phyloP scores from a whole-genome alignment of 192 early-diverging fungal genomes.

The Coemansia furcata region DNA sequence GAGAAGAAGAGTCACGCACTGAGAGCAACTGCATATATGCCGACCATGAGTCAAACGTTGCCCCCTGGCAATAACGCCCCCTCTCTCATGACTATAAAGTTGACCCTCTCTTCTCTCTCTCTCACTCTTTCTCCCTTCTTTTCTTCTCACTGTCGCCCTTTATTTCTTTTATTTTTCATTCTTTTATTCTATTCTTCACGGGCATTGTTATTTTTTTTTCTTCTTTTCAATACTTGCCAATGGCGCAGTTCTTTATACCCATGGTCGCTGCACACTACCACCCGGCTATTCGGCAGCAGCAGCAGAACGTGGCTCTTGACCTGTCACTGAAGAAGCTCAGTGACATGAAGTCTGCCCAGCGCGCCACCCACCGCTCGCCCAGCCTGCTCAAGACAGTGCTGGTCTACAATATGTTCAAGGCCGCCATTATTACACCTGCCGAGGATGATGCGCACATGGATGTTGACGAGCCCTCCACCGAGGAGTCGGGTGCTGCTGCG shows the following conservation, averaged over 20 bases:
- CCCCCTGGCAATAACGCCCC: background rate
- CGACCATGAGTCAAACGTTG: background rate
- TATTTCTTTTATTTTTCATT: background rate
- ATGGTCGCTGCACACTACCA: conserved; percentile 12
- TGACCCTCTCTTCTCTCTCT: background rate
- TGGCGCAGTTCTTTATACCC: conserved; percentile 20
- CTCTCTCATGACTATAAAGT: background rate
- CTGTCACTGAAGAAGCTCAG: conserved; percentile 45
- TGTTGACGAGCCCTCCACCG: conserved; percentile 10
- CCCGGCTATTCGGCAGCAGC: conserved; percentile 12
- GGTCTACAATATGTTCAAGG: conserved; percentile 48
- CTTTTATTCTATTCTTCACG: background rate
- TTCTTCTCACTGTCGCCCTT: background rate
- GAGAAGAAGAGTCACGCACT: background rate
- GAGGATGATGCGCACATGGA: conserved; percentile 17
- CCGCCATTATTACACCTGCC: background rate
- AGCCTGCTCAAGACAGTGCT: conserved; percentile 45
- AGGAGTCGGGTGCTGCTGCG: conserved; percentile 14
- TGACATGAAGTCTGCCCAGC: conserved; percentile 32
- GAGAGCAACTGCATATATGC: background rate
- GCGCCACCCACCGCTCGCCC: conserved; percentile 30
- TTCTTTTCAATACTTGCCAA: background rate
- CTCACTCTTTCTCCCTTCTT: background rate
- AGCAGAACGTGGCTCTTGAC: conserved; percentile 23
- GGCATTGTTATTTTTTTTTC: background rate